phyloP scores from a whole-genome alignment of 2,329 filamentous ascomycete genomes.

The Colletotrichum tabaci region DNA sequence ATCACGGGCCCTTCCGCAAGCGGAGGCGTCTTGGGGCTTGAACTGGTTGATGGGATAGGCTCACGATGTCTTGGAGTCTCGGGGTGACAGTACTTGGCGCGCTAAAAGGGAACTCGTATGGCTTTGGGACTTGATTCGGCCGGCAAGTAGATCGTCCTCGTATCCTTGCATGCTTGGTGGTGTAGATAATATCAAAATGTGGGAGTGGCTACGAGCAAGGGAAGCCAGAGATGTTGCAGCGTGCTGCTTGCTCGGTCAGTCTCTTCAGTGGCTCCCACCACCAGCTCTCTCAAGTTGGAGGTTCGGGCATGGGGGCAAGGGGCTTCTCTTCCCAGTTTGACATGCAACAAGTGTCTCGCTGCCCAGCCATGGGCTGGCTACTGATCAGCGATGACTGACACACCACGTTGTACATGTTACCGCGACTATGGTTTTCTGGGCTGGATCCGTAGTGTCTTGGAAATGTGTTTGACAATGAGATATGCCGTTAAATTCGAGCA shows the following conservation, averaged over 20 bases:
- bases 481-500: conserved; percentile 2
- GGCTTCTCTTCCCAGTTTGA: background rate
- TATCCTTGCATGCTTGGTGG: conserved; percentile 10
- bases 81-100: background rate
- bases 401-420: conserved; percentile 11
- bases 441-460: background rate
- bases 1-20: conserved; percentile 16
- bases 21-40: conserved; percentile 16
- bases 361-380: background rate
- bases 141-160: conserved; percentile 1
- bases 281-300: background rate
- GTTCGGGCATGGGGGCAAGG: background rate
- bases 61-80: conserved; percentile 22
- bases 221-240: background rate
- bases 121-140: background rate
- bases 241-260: background rate
- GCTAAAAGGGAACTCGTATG: background rate
- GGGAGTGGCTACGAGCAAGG: conserved; percentile 11
- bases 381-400: conserved; percentile 17
- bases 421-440: conserved; percentile 11
- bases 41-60: background rate
- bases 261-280: background rate
- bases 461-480: background rate
- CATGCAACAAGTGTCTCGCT: conserved; percentile 15
- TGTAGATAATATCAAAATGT: background rate